Evolutionary conservation across 2,329 filamentous ascomycete species (phyloP).

Genomic region (Zymoseptoria crescenta): DNA sequence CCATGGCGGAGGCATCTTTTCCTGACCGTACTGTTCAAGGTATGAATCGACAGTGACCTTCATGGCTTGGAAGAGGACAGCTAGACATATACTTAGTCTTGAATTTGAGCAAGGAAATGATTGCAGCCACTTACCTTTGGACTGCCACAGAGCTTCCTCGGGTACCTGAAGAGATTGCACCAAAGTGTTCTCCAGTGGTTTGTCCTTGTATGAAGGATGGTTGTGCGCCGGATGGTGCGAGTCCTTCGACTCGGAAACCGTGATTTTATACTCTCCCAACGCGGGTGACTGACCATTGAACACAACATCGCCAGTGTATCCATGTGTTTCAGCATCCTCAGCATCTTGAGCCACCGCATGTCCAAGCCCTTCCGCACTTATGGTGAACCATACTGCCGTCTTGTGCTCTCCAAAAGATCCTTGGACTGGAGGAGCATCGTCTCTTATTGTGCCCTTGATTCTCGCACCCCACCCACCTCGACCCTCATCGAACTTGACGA

Average conservation of each 20-base stretch:
- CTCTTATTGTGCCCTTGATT: conserved; percentile 71
- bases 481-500: conserved; percentile 87
- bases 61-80: conserved; percentile 54
- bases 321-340: conserved; percentile 48
- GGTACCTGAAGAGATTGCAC: conserved; percentile 64
- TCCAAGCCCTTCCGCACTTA: conserved; percentile 68
- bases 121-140: conserved; percentile 48
- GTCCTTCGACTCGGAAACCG: conserved; percentile 62
- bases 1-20: conserved; percentile 70
- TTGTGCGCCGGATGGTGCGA: conserved; percentile 50
- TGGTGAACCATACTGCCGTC: conserved; percentile 74
- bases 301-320: conserved; percentile 55
- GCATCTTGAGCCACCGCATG: conserved; percentile 54
- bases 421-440: conserved; percentile 47
- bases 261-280: conserved; percentile 72
- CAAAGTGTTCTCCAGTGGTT: conserved; percentile 67
- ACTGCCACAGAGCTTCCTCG: conserved; percentile 71
- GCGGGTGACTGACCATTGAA: conserved; percentile 62
- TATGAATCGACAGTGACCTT: conserved; percentile 56
- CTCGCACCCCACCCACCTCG: conserved; percentile 71
- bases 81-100: conserved; percentile 36
- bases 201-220: conserved; percentile 59
- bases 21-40: conserved; percentile 51
- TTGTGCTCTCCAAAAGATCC: conserved; percentile 47
- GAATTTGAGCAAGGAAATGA: conserved; percentile 31